Conservation (phyloP, 192 early-diverging fungal genomes). For the Rhizophagus clarus region DNA sequence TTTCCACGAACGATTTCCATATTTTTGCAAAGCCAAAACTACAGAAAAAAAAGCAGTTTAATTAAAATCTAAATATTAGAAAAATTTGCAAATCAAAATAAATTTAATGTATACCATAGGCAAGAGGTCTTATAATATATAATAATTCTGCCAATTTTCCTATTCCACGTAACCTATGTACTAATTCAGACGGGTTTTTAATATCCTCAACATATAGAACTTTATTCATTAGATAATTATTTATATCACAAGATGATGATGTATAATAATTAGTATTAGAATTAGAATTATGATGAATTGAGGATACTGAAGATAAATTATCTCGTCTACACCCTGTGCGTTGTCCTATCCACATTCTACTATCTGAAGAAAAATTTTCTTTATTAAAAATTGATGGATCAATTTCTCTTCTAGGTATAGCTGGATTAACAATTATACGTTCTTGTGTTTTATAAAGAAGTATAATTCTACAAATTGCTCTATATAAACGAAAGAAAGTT, state of each 20-base stretch:
- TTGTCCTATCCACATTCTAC: background rate
- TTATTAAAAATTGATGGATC: conserved; percentile 25
- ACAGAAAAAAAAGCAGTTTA: background rate
- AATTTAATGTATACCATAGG: conserved; percentile 67
- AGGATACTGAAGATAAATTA: conserved; percentile 31
- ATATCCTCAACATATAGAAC: conserved; percentile 65
- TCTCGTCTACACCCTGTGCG: background rate
- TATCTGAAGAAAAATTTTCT: background rate
- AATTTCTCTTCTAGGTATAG: conserved; percentile 28
- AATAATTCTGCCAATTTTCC: conserved; percentile 72
- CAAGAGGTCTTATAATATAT: conserved; percentile 82
- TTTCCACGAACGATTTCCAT: conserved; percentile 74
- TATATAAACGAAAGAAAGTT: background rate
- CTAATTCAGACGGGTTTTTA: conserved; percentile 68
- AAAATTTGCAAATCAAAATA: background rate
- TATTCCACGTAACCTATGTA: conserved; percentile 55
- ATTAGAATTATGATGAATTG: conserved; percentile 52
- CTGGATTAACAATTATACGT: conserved; percentile 12
- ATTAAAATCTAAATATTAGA: background rate
- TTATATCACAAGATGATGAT: conserved; percentile 46
- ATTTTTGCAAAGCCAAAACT: conserved; percentile 76
- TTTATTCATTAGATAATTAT: conserved; percentile 55
- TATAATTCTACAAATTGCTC: conserved; percentile 31
- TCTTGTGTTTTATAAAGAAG: conserved; percentile 14
- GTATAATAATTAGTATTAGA: conserved; percentile 61